These are phyloP conservation scores for Fusarium burgessii DNA, from an alignment of 2,329 filamentous ascomycete species.

Conservation along the genomic window DNA sequence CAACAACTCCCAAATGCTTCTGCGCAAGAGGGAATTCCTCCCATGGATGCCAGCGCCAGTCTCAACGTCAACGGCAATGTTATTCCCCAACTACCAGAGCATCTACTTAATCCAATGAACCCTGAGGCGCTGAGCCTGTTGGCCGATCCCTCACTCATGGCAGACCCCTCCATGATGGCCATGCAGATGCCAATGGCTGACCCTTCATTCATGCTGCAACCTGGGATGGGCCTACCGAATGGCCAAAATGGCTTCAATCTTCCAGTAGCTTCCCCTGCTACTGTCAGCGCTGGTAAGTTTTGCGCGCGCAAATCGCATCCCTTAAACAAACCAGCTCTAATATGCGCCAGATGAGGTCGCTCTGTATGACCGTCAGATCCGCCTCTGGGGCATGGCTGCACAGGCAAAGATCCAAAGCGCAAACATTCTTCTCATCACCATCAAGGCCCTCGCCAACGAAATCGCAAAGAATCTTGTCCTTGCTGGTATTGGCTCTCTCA, in stretches of 20 bases:
- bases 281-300: conserved; percentile 52
- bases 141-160: conserved; percentile 42
- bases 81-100: conserved; percentile 37
- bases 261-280: conserved; percentile 39
- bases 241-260: conserved; percentile 46
- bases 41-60: conserved; percentile 16
- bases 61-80: conserved; percentile 33
- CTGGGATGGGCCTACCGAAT: conserved; percentile 49
- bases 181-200: conserved; percentile 45
- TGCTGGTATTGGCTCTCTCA: conserved; percentile 90
- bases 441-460: conserved; percentile 91
- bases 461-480: conserved; percentile 98
- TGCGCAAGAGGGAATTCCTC: conserved; percentile 8
- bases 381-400: conserved; percentile 95
- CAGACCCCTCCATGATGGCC: conserved; percentile 44
- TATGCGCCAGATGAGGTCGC: conserved; percentile 84
- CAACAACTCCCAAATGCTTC: conserved; percentile 36
- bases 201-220: conserved; percentile 48
- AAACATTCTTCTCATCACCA: conserved; percentile 88
- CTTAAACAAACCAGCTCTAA: conserved; percentile 15
- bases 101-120: conserved; percentile 40
- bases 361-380: conserved; percentile 96
- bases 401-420: conserved; percentile 93
- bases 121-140: conserved; percentile 45
- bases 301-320: background rate